Percentiles rank a stretch among this genome's conserved stretches.
phyloP scores from a whole-genome alignment of 768 basidiomycete genomes.

The Leccinum subtestaceum region DNA sequence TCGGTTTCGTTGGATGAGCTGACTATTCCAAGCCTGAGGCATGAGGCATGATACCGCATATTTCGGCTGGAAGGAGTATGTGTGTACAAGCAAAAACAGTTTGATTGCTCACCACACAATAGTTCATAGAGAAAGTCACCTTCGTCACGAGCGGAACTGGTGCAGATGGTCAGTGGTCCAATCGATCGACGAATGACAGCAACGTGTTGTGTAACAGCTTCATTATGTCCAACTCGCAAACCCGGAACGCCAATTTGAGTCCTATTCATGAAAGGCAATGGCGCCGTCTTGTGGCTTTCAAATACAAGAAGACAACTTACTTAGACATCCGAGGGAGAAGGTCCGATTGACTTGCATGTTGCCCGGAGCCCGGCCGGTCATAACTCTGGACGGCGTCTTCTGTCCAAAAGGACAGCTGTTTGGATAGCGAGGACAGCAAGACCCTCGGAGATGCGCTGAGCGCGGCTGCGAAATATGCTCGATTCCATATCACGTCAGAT shows the following conservation, averaged over 20 bases:
- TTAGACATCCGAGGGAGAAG: slow-evolving; percentile 42
- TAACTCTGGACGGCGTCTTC: neutral
- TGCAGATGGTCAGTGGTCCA: slow-evolving; percentile 46
- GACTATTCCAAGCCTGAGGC: slow-evolving; percentile 13
- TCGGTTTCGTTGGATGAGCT: neutral
- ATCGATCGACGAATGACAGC: slow-evolving; percentile 1
- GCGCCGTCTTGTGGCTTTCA: slow-evolving; percentile 52
- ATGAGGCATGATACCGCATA: slow-evolving; percentile 15
- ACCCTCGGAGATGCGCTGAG: slow-evolving; percentile 51
- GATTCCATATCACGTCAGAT: slow-evolving; percentile 39
- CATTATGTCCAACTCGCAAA: slow-evolving; percentile 48
- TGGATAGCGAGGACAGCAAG: slow-evolving; percentile 53
- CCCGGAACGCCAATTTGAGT: slow-evolving; percentile 53
- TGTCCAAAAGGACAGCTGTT: neutral
- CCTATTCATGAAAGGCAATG: slow-evolving; percentile 51
- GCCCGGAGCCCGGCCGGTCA: neutral
- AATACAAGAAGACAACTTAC: slow-evolving; percentile 57
- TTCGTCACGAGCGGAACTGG: slow-evolving; percentile 45
- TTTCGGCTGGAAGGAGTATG: slow-evolving; percentile 14
- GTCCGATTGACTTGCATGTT: slow-evolving; percentile 48
- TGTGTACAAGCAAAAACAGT: neutral
- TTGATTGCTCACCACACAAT: neutral
- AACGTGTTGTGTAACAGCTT: slow-evolving; percentile 26
- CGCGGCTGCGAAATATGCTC: slow-evolving; percentile 39
- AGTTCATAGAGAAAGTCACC: slow-evolving; percentile 40